Base-by-base conservation (phyloP, 2,329 filamentous ascomycete genomes). In the Neophaeococcomyces mojaviensis region DNA sequence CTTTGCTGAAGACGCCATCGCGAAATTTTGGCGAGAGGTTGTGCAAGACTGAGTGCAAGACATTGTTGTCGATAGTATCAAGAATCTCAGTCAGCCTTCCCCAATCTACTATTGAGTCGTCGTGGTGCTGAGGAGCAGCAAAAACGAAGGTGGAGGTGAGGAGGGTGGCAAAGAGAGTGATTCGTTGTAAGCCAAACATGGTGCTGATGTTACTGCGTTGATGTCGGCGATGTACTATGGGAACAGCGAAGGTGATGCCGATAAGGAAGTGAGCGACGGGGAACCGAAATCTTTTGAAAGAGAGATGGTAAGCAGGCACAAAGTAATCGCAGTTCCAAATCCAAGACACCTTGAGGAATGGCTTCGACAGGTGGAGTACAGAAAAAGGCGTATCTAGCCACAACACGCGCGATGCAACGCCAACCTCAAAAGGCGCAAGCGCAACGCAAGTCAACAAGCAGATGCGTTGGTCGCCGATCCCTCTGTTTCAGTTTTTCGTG, bases 11-110 rank as follows among this genome's bases (percentile, higher is more conserved):
- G 46, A 86, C 73, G 48, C 82, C 83, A 59, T 85, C 76, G 60
- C 79, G 75, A 65, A 81, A 86, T 58, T 78, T 77, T 39, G 74
- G 72, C 44, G 81, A 69, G 56, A 81, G 74, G 50, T 73, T 68
- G 61, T 85, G 80, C 26, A 88, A 70, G 44, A 84, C 76, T 38
- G 76, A 74, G 61, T 86, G 81, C 44, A 89, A 68, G 34, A 77
- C 73, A 39, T 77, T 70, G 45, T 74, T 73, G 18, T 81, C 77
- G 46, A 82, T 66, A 19, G 70, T 69, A 50, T 74, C 68, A 44
- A 82, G 65, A 45, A 81, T 62, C 48, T 77, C 71, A 52, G 74
- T 69, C 64, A 82, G 77, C 19, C 47, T 44, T n/a, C 51, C 54
- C 51, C 51, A 55, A 36, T 54, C 34, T 24, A 54, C 44, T 41